Conservation (phyloP, 1,139 yeast genomes). For the Yamadazyma taylorii region DNA sequence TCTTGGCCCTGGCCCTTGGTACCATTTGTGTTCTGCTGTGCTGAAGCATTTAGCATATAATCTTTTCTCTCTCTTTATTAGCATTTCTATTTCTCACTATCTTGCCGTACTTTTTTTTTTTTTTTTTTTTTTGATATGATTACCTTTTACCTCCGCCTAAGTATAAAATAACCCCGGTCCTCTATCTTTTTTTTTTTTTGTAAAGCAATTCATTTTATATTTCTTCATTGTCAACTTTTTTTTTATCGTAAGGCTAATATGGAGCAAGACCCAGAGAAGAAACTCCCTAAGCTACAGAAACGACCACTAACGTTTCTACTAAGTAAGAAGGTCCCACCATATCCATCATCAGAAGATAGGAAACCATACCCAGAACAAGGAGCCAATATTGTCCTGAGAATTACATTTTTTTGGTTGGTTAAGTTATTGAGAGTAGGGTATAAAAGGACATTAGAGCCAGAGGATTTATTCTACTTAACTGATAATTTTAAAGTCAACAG, state of each 20-base stretch:
- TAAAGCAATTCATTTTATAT: too few relatives aligned
- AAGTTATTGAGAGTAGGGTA: conserved; percentile 66
- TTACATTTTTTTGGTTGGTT: conserved; percentile 58
- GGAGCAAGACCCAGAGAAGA: not conserved
- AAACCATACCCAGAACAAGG: conserved; percentile 34
- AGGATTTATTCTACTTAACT: conserved; percentile 59
- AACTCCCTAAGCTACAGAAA: conserved; percentile 18
- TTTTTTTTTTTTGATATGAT: too few relatives aligned
- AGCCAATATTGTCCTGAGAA: conserved; percentile 30
- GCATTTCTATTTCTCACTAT: too few relatives aligned
- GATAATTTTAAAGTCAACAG: conserved; percentile 53
- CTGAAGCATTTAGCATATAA: too few relatives aligned
- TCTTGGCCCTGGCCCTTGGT: too few relatives aligned
- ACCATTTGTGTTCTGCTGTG: too few relatives aligned
- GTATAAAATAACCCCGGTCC: too few relatives aligned
- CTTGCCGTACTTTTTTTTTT: too few relatives aligned
- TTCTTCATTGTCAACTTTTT: too few relatives aligned
- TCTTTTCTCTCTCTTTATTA: too few relatives aligned
- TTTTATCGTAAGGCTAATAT: not conserved
- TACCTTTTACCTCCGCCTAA: too few relatives aligned
- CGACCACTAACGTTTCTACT: conserved; percentile 16
- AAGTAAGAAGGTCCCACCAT: conserved; percentile 44
- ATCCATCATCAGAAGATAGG: conserved; percentile 55
- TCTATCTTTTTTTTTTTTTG: too few relatives aligned
- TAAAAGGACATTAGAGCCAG: conserved; percentile 61